These are phyloP conservation scores for Phialemoniopsis sp. DNA, from an alignment of 2,329 filamentous ascomycete species.

Conservation along the genomic window DNA sequence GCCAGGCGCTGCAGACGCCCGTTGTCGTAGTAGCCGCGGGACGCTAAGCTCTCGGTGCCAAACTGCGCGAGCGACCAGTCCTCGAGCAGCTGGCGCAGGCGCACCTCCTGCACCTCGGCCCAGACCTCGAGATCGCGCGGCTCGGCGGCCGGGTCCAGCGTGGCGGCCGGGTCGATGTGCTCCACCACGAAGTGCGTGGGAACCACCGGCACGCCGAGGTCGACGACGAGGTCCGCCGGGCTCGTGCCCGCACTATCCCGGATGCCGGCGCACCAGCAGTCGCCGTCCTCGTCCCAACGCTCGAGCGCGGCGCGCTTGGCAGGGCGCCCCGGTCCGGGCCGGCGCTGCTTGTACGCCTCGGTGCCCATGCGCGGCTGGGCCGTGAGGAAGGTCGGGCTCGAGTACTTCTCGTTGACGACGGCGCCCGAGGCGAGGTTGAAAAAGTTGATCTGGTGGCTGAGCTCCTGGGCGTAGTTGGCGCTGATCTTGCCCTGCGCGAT, in stretches of 20 bases:
- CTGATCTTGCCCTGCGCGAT: conserved; percentile 42
- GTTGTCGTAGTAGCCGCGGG: conserved; percentile 10
- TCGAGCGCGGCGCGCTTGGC: conserved; percentile 50
- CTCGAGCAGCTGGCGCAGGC: conserved; percentile 28
- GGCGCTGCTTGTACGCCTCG: conserved; percentile 11
- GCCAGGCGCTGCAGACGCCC: conserved; percentile 16
- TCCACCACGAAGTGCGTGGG: conserved; percentile 70
- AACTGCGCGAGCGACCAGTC: conserved; percentile 40
- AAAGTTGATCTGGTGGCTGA: conserved; percentile 65
- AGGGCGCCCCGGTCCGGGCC: conserved; percentile 25
- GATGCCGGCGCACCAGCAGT: conserved; percentile 78
- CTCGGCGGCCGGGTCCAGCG: conserved; percentile 56
- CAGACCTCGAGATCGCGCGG: conserved; percentile 70
- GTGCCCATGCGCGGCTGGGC: conserved; percentile 12
- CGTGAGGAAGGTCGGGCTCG: conserved; percentile 50
- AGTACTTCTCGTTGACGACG: conserved; percentile 52
- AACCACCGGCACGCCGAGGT: conserved; percentile 52
- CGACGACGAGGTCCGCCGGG: conserved; percentile 62
- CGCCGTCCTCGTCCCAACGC: conserved; percentile 72
- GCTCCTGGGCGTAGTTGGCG: conserved; percentile 33
- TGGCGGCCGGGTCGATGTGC: conserved; percentile 61
- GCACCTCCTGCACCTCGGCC: conserved; percentile 49
- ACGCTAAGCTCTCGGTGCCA: conserved; percentile 12
- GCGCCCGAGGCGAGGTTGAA: conserved; percentile 66
- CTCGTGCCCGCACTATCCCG: conserved; percentile 15